These are phyloP conservation scores for Drechslerella coelobrocha DNA, from an alignment of 2,329 filamentous ascomycete species.

Conservation along the genomic window DNA sequence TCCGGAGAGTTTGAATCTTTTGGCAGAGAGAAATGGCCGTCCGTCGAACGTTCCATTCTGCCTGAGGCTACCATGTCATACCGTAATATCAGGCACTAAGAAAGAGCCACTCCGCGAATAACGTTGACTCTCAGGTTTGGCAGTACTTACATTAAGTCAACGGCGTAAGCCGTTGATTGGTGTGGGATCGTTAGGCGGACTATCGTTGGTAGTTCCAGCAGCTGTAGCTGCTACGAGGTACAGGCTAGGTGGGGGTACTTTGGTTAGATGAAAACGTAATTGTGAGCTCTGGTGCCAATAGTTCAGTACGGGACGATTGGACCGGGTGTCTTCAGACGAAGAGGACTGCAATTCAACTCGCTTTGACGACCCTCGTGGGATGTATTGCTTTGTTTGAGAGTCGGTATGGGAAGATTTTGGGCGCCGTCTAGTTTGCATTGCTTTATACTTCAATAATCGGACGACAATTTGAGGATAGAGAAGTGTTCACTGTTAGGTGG, in stretches of 20 bases:
- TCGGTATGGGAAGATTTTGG: slow-evolving; percentile 26
- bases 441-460: slow-evolving; percentile 27
- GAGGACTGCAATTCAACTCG: slow-evolving; percentile 10
- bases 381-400: slow-evolving; percentile 26
- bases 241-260: neutral
- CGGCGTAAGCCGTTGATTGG: neutral
- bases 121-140: neutral
- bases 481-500: no score
- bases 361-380: slow-evolving; percentile 17
- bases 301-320: slow-evolving; percentile 7
- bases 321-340: neutral
- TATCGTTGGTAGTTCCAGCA: neutral
- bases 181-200: neutral
- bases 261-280: neutral
- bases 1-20: slow-evolving; percentile 16
- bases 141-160: slow-evolving; percentile 17
- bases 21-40: slow-evolving; percentile 19
- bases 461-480: no score
- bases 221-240: neutral
- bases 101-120: neutral
- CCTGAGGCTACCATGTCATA: neutral
- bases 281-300: neutral
- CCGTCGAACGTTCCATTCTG: slow-evolving; percentile 39
- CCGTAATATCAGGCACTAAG: neutral
- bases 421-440: slow-evolving; percentile 49